Evolutionary conservation across 306 rosid genomes (phyloP).

Genomic region (Corylus americana): DNA sequence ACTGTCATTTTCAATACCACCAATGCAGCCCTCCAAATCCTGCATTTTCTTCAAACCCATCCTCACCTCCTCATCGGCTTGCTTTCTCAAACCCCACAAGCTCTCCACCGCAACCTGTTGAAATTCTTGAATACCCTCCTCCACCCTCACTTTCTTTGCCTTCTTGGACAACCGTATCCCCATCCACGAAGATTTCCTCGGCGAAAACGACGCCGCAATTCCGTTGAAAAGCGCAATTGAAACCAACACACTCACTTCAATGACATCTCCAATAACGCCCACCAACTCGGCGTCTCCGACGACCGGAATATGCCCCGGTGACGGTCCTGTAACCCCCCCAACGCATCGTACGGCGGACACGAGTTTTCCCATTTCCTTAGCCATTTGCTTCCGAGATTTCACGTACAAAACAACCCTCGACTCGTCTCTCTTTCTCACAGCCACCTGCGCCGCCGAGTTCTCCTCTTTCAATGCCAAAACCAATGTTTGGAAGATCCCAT

Average conservation of each 20-base stretch:
- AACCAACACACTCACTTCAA: slow-evolving; percentile 51
- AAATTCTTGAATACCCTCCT: slow-evolving; percentile 52
- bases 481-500: slow-evolving; percentile 72
- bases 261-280: slow-evolving; percentile 49
- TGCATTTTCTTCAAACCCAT: slow-evolving; percentile 60
- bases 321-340: background rate
- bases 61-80: slow-evolving; percentile 58
- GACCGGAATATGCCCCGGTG: slow-evolving; percentile 6
- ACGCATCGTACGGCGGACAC: slow-evolving; percentile 43
- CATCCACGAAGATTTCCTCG: slow-evolving; percentile 43
- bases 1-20: slow-evolving; percentile 47
- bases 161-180: slow-evolving; percentile 39
- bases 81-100: slow-evolving; percentile 47
- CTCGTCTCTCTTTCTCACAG: slow-evolving; percentile 58
- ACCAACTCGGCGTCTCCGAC: slow-evolving; percentile 51
- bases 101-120: slow-evolving; percentile 21
- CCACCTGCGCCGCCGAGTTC: slow-evolving; percentile 70
- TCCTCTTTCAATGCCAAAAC: slow-evolving; percentile 53
- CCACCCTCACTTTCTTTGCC: slow-evolving; percentile 25
- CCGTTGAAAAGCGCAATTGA: slow-evolving; percentile 62
- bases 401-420: slow-evolving; percentile 39
- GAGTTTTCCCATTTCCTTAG: slow-evolving; percentile 54
- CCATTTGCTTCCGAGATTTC: slow-evolving; percentile 47
- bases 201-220: slow-evolving; percentile 43
- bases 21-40: slow-evolving; percentile 50